A percentile compares a stretch with the other conserved stretches of the same genome.
phyloP scores from a whole-genome alignment of 345 rosid species.

The Abelmoschus esculentus region DNA sequence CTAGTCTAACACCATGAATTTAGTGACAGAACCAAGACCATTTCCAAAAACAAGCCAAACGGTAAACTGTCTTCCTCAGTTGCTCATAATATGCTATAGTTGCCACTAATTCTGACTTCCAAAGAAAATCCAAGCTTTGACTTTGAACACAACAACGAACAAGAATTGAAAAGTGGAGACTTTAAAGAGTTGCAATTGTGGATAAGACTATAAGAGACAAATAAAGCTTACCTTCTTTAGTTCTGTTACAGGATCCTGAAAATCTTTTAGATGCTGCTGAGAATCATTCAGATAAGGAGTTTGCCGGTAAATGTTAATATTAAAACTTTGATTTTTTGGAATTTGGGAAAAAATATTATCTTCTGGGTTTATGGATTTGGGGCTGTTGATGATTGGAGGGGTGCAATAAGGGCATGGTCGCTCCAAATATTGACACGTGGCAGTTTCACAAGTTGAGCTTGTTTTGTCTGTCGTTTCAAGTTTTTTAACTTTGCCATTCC shows the following conservation, averaged over 20 bases:
- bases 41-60: too few relatives aligned
- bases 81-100: background rate
- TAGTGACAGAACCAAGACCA: background rate
- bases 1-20: background rate
- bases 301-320: background rate
- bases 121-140: background rate
- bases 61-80: background rate
- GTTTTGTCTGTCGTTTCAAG: too few relatives aligned
- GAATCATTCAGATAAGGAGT: background rate
- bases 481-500: too few relatives aligned
- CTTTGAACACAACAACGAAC: background rate
- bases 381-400: background rate
- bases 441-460: background rate
- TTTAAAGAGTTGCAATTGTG: background rate
- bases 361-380: background rate
- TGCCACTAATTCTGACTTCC: background rate
- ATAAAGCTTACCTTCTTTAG: background rate
- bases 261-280: background rate
- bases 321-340: background rate
- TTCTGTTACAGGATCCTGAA: background rate
- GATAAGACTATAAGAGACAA: background rate
- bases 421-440: background rate
- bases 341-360: background rate
- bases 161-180: background rate
- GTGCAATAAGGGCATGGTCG: background rate